Conservation (phyloP, 1,139 yeast genomes). For the Diutina mesorugosa region DNA sequence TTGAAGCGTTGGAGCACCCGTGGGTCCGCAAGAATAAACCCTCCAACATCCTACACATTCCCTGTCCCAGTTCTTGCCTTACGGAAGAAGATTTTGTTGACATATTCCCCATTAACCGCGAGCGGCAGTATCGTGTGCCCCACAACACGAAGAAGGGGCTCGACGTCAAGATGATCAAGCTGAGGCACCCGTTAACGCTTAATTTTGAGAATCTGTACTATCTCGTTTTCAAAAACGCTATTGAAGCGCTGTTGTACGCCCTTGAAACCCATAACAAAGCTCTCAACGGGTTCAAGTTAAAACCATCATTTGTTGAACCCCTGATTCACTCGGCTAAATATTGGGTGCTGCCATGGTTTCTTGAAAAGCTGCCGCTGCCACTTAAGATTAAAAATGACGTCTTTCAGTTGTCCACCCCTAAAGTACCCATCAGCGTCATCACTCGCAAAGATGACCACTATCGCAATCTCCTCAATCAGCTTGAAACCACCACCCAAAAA, state of each 20-base stretch:
- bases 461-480: background rate
- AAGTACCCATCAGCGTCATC: background rate
- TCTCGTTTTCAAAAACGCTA: background rate
- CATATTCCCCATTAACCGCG: background rate
- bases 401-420: background rate
- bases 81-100: background rate
- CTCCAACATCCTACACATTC: background rate
- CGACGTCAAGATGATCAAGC: background rate
- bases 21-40: background rate
- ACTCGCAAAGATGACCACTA: background rate
- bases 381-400: background rate
- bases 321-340: background rate
- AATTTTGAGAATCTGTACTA: background rate
- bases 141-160: background rate
- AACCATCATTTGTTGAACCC: background rate
- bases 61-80: background rate
- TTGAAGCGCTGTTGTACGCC: background rate
- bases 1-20: background rate
- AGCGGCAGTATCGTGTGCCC: background rate
- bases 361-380: background rate
- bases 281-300: background rate
- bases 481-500: background rate
- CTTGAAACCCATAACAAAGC: background rate
- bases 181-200: background rate
- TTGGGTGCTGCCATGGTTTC: background rate